Percentiles rank a stretch among this genome's conserved stretches.
Conservation (phyloP, 139 green algal species). For the Closterium sp. region DNA sequence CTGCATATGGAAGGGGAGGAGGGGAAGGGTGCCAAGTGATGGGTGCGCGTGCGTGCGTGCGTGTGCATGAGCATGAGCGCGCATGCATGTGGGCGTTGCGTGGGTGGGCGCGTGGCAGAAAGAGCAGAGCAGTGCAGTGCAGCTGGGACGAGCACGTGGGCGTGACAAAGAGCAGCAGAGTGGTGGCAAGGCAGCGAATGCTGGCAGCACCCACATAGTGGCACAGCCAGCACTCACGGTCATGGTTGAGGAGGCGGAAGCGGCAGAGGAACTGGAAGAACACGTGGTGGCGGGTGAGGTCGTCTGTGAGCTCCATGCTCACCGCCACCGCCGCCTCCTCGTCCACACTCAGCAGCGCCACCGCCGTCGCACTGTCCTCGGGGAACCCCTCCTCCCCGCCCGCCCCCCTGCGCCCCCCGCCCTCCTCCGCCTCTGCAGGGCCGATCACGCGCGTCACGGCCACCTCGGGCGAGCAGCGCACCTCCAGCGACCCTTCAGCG, state of each 20-base stretch:
- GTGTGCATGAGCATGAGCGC: background rate
- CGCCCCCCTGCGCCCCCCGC: background rate
- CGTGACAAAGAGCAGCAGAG: no score
- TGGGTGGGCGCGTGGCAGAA: background rate
- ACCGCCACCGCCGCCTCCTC: conserved; percentile 35
- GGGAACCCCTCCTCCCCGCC: conserved; percentile 38
- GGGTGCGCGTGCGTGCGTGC: background rate
- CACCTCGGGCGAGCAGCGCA: conserved; percentile 44
- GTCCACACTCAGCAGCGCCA: conserved; percentile 51
- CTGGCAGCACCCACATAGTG: no score
- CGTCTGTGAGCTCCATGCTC: conserved; percentile 39
- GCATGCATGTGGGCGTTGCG: background rate
- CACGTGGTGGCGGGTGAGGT: conserved; percentile 21
- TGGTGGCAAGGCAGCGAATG: no score
- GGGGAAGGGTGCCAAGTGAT: background rate
- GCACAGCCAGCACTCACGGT: background rate
- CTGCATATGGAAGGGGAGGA: background rate
- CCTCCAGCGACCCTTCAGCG: conserved; percentile 45
- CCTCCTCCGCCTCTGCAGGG: background rate
- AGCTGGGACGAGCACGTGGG: no score
- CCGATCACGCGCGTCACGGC: conserved; percentile 55
- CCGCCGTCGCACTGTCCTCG: conserved; percentile 5
- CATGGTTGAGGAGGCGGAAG: background rate
- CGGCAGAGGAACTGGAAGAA: conserved; percentile 47
- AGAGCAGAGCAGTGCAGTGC: background rate